These are phyloP conservation scores for Xylogone sp. DNA, from an alignment of 2,329 filamentous ascomycete genomes.

Conservation along the genomic window DNA sequence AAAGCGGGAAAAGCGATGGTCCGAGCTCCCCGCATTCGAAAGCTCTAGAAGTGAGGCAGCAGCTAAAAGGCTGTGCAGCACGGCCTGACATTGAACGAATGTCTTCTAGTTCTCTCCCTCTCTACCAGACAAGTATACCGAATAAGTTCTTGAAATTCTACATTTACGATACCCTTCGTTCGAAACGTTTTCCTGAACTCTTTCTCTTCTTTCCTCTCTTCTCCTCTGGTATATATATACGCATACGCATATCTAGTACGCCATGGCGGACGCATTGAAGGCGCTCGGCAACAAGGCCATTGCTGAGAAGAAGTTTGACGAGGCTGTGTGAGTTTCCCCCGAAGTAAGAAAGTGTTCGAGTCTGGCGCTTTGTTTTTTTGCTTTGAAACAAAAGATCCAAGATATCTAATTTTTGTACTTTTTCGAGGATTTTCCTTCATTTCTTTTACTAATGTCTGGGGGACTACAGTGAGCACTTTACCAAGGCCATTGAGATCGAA, in stretches of 20 bases:
- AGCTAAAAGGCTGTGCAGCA: background rate
- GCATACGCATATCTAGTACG: too few species aligned
- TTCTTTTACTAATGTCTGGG: slow-evolving; percentile 11
- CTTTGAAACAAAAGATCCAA: too few species aligned
- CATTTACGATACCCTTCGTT: slow-evolving; percentile 1
- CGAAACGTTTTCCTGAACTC: background rate
- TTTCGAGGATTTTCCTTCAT: too few species aligned
- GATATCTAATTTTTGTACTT: too few species aligned
- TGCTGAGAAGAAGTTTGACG: slow-evolving; percentile 92
- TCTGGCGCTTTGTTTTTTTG: too few species aligned
- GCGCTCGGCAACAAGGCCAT: slow-evolving; percentile 98
- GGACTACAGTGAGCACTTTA: slow-evolving; percentile 80
- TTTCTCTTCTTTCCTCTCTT: too few species aligned
- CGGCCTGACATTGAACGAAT: too few species aligned
- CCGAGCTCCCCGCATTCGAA: slow-evolving; percentile 11
- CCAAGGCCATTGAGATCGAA: slow-evolving; percentile 85
- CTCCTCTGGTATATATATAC: background rate
- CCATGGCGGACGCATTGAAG: slow-evolving; percentile 74
- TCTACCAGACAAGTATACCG: too few species aligned
- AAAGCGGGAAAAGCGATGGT: background rate
- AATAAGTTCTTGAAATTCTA: too few species aligned
- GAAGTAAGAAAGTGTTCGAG: background rate
- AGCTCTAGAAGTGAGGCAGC: slow-evolving; percentile 14
- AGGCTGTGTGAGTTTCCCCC: slow-evolving; percentile 73
- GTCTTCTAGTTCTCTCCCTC: background rate